phyloP scores from a whole-genome alignment of 2,329 filamentous ascomycete genomes.

The Penicillium griseofulvum region DNA sequence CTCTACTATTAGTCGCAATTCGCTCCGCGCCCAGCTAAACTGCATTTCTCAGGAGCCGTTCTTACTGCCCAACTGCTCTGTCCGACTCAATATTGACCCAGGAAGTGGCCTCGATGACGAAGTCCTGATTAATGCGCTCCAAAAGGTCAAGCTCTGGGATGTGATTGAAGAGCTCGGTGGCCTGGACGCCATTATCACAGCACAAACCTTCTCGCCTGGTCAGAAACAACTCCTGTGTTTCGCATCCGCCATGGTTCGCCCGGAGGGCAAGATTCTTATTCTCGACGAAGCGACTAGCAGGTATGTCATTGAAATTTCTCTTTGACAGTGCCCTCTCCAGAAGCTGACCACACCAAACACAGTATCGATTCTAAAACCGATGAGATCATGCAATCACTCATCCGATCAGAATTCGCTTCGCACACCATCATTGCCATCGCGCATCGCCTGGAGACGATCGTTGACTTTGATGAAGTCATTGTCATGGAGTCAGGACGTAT shows the following conservation, averaged over 20 bases:
- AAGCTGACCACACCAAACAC: not conserved
- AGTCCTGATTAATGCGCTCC: not conserved
- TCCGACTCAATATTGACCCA: not conserved
- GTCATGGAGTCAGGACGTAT: constrained; percentile 1
- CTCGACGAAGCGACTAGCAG: not conserved
- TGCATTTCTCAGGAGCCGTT: constrained; percentile 2
- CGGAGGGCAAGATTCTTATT: not conserved
- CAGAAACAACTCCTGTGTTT: not conserved
- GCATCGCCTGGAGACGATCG: not conserved
- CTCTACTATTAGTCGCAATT: not conserved
- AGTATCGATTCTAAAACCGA: constrained; percentile 1
- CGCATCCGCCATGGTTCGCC: not conserved
- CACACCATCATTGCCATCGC: constrained; percentile 2
- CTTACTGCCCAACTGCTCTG: not conserved
- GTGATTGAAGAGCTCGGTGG: not conserved
- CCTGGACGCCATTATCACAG: not conserved
- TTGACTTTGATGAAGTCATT: constrained; percentile 2
- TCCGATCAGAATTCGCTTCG: constrained; percentile 1
- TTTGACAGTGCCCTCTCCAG: not conserved
- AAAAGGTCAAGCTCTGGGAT: not conserved
- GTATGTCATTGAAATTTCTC: not conserved
- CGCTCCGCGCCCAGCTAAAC: not conserved
- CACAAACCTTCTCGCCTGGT: not conserved
- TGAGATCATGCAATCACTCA: constrained; percentile 1
- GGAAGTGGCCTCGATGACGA: not conserved